Conservation (phyloP, 2,329 filamentous ascomycete genomes). For the Penicillium capsulatum region DNA sequence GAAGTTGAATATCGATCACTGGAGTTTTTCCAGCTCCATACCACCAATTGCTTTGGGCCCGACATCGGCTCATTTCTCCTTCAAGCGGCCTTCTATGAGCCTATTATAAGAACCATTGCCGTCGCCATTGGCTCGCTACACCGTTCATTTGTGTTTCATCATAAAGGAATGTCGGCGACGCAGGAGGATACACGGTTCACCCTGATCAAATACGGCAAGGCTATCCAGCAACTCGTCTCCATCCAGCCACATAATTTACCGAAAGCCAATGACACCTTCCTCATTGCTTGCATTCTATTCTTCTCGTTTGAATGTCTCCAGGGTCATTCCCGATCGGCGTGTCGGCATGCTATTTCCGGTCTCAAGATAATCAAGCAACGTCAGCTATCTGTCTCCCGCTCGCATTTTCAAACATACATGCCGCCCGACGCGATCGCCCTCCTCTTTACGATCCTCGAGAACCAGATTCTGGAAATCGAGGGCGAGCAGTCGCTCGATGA, state of each 20-base stretch:
- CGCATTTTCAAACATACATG: constrained; percentile 5
- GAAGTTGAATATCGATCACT: constrained; percentile 35
- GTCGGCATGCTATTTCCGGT: constrained; percentile 34
- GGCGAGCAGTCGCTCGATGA: constrained; percentile 5
- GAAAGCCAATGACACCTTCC: constrained; percentile 30
- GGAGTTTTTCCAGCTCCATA: constrained; percentile 42
- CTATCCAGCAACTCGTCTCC: constrained; percentile 40
- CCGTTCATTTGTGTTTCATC: constrained; percentile 28
- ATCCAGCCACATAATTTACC: constrained; percentile 35
- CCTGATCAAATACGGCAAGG: constrained; percentile 47
- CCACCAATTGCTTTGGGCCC: constrained; percentile 42
- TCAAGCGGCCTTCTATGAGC: constrained; percentile 45
- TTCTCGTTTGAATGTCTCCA: constrained; percentile 55
- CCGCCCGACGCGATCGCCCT: constrained; percentile 10
- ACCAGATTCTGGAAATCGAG: constrained; percentile 19
- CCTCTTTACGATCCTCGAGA: constrained; percentile 17
- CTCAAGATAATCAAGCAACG: constrained; percentile 27
- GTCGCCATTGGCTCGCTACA: constrained; percentile 49
- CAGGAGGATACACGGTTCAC: constrained; percentile 32
- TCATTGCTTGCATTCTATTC: constrained; percentile 51
- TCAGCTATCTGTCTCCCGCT: background rate
- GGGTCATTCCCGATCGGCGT: constrained; percentile 46
- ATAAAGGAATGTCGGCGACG: background rate
- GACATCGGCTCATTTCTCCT: constrained; percentile 44
- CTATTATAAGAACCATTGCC: constrained; percentile 47